Evolutionary conservation across 2,329 filamentous ascomycete species (phyloP).

Genomic region (Aspergillus bombycis): DNA sequence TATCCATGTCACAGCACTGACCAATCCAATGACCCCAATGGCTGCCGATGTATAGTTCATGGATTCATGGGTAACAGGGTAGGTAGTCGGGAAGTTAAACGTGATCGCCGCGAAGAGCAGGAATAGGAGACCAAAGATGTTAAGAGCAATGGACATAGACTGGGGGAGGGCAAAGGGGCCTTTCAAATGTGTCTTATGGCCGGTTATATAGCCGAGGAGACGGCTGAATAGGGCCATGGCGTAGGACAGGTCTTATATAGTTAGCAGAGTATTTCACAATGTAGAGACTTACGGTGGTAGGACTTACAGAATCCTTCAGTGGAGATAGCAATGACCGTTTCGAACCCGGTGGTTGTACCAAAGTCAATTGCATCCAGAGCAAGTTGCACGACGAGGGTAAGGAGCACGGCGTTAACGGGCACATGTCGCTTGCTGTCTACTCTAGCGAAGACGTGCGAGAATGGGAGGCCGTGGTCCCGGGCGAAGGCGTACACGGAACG

Average conservation of each 20-base stretch:
- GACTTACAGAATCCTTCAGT: slow-evolving; percentile 59
- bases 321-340: slow-evolving; percentile 60
- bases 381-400: slow-evolving; percentile 54
- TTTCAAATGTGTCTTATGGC: slow-evolving; percentile 40
- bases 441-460: slow-evolving; percentile 50
- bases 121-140: slow-evolving; percentile 55
- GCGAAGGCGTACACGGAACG: slow-evolving; percentile 51
- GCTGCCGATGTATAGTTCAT: slow-evolving; percentile 65
- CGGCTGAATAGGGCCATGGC: slow-evolving; percentile 58
- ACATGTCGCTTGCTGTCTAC: slow-evolving; percentile 52
- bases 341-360: slow-evolving; percentile 58
- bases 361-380: slow-evolving; percentile 60
- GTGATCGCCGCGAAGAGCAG: slow-evolving; percentile 59
- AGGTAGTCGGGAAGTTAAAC: slow-evolving; percentile 58
- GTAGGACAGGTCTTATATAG: slow-evolving; percentile 55
- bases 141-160: slow-evolving; percentile 50
- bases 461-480: slow-evolving; percentile 57
- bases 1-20: slow-evolving; percentile 56
- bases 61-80: slow-evolving; percentile 56
- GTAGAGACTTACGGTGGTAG: not conserved
- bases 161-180: slow-evolving; percentile 47
- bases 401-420: slow-evolving; percentile 54
- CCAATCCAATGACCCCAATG: slow-evolving; percentile 56
- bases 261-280: not conserved
- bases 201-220: slow-evolving; percentile 51